Percentiles rank a stretch among this genome's conserved stretches.
Conservation (phyloP, 2,329 filamentous ascomycete genomes). For the Myriosclerotinia curreyana region DNA sequence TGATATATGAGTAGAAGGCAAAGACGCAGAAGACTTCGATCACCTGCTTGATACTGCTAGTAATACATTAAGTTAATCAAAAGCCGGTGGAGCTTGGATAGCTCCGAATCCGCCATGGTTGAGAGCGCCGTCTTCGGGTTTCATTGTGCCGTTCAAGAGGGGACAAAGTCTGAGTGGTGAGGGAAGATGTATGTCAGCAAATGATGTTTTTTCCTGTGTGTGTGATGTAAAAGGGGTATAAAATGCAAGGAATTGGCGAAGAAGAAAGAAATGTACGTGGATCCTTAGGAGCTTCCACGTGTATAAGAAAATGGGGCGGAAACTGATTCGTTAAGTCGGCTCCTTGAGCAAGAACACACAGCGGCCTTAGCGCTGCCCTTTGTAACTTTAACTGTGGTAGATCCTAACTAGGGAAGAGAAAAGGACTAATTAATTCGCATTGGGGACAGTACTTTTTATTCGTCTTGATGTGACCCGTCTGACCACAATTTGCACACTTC, state of each 20-base stretch:
- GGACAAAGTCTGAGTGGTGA: conserved; percentile 65
- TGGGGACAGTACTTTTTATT: conserved; percentile 78
- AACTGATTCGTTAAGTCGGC: not conserved
- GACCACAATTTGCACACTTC: conserved; percentile 97
- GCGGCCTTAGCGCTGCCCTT: conserved; percentile 4
- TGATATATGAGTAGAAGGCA: not conserved
- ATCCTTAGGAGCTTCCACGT: conserved; percentile 5
- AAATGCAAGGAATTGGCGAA: not conserved
- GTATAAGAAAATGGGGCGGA: not conserved
- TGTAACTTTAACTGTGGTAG: conserved; percentile 5
- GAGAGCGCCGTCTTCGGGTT: conserved; percentile 53
- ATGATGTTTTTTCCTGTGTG: not conserved
- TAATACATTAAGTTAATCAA: not conserved
- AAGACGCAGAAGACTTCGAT: conserved; percentile 18
- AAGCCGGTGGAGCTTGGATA: conserved; percentile 24
- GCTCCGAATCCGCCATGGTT: conserved; percentile 59
- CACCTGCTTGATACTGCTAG: not conserved
- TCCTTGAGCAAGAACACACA: conserved; percentile 24
- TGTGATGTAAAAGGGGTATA: not conserved
- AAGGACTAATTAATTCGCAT: conserved; percentile 21
- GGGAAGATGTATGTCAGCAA: conserved; percentile 18
- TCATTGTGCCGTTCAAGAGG: conserved; percentile 79
- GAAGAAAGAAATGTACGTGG: not conserved
- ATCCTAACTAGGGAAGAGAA: conserved; percentile 16
- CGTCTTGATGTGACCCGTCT: conserved; percentile 96